These are phyloP conservation scores for Penicillium glabrum DNA, from an alignment of 2,329 filamentous ascomycete genomes.

Conservation along the genomic window DNA sequence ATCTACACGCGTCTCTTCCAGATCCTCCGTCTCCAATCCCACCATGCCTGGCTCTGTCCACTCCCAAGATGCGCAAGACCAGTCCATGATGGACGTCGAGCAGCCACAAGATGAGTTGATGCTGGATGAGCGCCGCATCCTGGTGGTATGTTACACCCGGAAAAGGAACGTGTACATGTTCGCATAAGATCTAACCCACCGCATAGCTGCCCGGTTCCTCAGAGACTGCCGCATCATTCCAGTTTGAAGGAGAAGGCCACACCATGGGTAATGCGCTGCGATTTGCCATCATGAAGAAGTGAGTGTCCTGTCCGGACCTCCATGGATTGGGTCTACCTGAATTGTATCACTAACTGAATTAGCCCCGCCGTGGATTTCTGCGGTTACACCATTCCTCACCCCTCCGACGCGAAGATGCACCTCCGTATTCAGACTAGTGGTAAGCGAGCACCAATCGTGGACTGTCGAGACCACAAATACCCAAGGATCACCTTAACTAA, in stretches of 20 bases:
- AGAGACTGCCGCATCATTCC: constrained; percentile 88
- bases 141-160: constrained; percentile 52
- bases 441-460: constrained; percentile 46
- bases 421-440: constrained; percentile 95
- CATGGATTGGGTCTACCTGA: not conserved
- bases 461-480: not conserved
- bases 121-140: constrained; percentile 55
- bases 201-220: constrained; percentile 75
- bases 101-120: constrained; percentile 17
- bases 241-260: constrained; percentile 91
- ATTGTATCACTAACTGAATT: constrained; percentile 4
- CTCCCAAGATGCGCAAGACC: constrained; percentile 34
- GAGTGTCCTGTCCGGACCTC: constrained; percentile 30
- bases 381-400: constrained; percentile 96
- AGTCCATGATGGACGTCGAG: constrained; percentile 42
- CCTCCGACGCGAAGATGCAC: constrained; percentile 95
- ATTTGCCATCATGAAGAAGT: constrained; percentile 99
- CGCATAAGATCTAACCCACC: not conserved
- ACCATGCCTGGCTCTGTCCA: constrained; percentile 42
- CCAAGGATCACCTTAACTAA: not conserved
- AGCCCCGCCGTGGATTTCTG: constrained; percentile 98
- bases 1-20: not conserved
- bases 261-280: constrained; percentile 91
- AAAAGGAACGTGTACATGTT: not conserved
- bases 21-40: not conserved